These are phyloP conservation scores for Alliaria petiolata DNA, from an alignment of 345 rosid species.

Conservation along the genomic window DNA sequence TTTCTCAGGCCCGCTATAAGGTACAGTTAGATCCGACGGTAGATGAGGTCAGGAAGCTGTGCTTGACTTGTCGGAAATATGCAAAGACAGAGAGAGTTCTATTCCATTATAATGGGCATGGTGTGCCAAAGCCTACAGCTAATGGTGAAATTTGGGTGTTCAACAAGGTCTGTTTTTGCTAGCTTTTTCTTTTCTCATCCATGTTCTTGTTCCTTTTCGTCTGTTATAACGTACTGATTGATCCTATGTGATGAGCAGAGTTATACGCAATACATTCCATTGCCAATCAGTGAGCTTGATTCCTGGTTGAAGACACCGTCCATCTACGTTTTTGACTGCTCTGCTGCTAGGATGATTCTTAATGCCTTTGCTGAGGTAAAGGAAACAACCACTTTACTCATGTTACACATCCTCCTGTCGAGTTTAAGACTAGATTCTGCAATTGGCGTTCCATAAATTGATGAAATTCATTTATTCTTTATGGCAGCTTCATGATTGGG, in stretches of 20 bases:
- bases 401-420: not conserved
- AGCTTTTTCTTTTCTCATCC: not conserved
- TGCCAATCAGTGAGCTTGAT: conserved; percentile 92
- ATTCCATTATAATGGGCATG: conserved; percentile 99
- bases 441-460: not conserved
- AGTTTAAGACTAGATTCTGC: conserved; percentile 14
- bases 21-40: conserved; percentile 89
- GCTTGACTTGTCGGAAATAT: conserved; percentile 78
- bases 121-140: conserved; percentile 97
- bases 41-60: conserved; percentile 94
- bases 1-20: conserved; percentile 79
- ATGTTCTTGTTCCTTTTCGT: not conserved
- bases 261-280: conserved; percentile 95
- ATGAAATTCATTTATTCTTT: conserved; percentile 16
- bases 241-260: conserved; percentile 46
- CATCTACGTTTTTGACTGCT: conserved; percentile 96
- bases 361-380: conserved; percentile 90
- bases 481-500: conserved; percentile 75
- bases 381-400: conserved; percentile 2
- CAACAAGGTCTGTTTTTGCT: conserved; percentile 65
- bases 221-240: conserved; percentile 19
- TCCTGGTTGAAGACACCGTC: conserved; percentile 98
- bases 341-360: conserved; percentile 97
- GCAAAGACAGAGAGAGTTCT: conserved; percentile 95
- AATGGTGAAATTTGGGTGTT: conserved; percentile 99